Conservation (phyloP, 345 rosid species). For the Brassica rapa region DNA sequence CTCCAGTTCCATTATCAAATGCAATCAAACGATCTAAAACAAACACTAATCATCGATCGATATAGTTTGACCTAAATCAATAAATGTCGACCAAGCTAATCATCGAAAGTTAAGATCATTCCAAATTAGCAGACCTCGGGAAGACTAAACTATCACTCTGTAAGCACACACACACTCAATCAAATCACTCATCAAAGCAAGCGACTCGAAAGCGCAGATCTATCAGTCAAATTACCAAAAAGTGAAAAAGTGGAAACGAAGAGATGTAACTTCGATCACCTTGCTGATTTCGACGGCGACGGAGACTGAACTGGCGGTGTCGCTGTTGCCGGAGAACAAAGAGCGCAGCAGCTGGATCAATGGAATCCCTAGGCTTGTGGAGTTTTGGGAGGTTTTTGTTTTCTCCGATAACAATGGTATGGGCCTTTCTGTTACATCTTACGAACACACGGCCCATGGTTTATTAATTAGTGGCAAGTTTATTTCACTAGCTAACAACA, state of each 20-base stretch:
- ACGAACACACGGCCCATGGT: background rate
- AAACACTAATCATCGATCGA: background rate
- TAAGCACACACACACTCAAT: background rate
- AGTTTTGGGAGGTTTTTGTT: slow-evolving; percentile 15
- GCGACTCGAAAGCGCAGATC: slow-evolving; percentile 20
- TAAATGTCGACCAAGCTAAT: background rate
- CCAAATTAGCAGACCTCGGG: background rate
- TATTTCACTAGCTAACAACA: no score
- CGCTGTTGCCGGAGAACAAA: slow-evolving; percentile 21
- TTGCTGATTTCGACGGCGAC: slow-evolving; percentile 17
- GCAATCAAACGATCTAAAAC: background rate
- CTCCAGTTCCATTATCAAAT: background rate
- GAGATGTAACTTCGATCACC: slow-evolving; percentile 25
- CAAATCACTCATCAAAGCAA: background rate
- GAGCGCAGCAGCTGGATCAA: slow-evolving; percentile 17
- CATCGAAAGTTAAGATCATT: background rate
- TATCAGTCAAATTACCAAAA: slow-evolving; percentile 5
- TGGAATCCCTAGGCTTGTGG: background rate
- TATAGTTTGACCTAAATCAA: background rate
- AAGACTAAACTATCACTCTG: background rate
- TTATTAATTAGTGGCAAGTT: no score
- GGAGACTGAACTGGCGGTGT: slow-evolving; percentile 6
- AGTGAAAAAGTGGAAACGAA: background rate
- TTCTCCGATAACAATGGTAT: background rate
- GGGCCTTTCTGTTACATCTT: background rate